Evolutionary conservation across 2,329 filamentous ascomycete species (phyloP), one percentile per base, ranked within the genome.

Genomic region (Xylariaceae sp.): DNA sequence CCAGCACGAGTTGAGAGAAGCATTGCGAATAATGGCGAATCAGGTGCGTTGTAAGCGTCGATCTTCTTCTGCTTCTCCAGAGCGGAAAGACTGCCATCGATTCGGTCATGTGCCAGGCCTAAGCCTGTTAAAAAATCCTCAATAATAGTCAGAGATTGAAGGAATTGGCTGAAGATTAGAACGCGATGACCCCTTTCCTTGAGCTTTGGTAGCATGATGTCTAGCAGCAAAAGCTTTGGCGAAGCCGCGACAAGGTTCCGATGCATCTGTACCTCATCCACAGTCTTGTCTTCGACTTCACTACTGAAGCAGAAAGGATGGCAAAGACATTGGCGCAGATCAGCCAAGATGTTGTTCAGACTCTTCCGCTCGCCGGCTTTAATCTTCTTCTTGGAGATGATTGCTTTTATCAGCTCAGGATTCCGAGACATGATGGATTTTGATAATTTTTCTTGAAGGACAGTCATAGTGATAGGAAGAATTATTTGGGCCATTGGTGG

Each of bases 401-500:
- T 91, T 0, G 93, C 85, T 63, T 88, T 89, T 69, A 99, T 93
- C 7, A 99, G 81, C 50, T 96, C 84, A 0, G 93, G 89, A 59
- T 96, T 96, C 72, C 96, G 95, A 14, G 90, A 86, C 66, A 99
- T 83, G 65, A 99, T 97, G 2, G 90, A 96, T 70, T 93, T 95
- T 76, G 95, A 96, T 0, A 99, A 81, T 70, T 91, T 95, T 77
- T 96, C 95, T 71, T 99, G 96, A 12, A 99, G 79, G 14, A 91
- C 81, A 1, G 90, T 93, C 93, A 98, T 97, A 2, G 90, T 93
- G n/a, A 99, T 88, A 0, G 95, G 95, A 3, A 99, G 77, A 59
- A 99, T 98, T 65, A 99, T 92, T 68, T 98, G 93, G 1, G 90
- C 89, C 85, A 99, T 92, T 0, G 93, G 88, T 0, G 95, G 95